A percentile compares a stretch with the other conserved stretches of the same genome.
Evolutionary conservation across 2,329 filamentous ascomycete species (phyloP).

Genomic region (Cytospora schulzeri): DNA sequence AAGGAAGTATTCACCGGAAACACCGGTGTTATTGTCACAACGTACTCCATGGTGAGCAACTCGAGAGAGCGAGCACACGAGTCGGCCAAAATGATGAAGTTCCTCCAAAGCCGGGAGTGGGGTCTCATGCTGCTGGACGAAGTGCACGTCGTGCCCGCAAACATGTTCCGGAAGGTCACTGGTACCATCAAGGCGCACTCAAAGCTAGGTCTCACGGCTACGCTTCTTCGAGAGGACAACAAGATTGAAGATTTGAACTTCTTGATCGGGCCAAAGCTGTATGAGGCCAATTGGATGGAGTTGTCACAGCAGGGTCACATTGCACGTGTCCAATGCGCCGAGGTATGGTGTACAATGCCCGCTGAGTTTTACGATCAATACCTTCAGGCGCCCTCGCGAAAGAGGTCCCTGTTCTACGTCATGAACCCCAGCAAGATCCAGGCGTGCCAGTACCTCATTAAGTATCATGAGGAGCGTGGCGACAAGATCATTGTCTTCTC

Average conservation of each 20-base stretch:
- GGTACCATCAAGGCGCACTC: constrained; percentile 92
- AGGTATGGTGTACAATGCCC: constrained; percentile 99
- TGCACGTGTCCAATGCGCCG: constrained; percentile 93
- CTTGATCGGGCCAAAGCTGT: constrained; percentile 93
- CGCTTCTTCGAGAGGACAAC: constrained; percentile 92
- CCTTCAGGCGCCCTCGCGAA: constrained; percentile 63
- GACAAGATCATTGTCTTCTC: constrained; percentile 99
- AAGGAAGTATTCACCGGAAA: constrained; percentile 83
- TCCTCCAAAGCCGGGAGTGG: constrained; percentile 88
- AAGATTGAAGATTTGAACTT: constrained; percentile 98
- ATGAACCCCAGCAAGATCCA: constrained; percentile 99
- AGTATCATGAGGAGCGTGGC: constrained; percentile 91
- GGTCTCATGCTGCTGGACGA: constrained; percentile 96
- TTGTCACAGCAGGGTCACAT: constrained; percentile 96
- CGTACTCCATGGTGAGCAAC: constrained; percentile 98
- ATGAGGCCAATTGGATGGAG: constrained; percentile 99
- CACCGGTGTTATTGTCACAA: constrained; percentile 95
- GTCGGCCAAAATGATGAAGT: constrained; percentile 96
- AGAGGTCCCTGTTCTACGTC: constrained; percentile 69
- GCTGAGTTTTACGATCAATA: constrained; percentile 98
- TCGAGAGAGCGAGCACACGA: constrained; percentile 86
- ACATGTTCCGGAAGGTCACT: constrained; percentile 94
- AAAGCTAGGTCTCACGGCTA: constrained; percentile 92
- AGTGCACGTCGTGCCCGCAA: constrained; percentile 95
- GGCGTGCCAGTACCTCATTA: constrained; percentile 95